Percentiles rank a stretch among this genome's conserved stretches.
Conservation (phyloP, 139 green algal species). For the Chlamydomonas incerta region DNA sequence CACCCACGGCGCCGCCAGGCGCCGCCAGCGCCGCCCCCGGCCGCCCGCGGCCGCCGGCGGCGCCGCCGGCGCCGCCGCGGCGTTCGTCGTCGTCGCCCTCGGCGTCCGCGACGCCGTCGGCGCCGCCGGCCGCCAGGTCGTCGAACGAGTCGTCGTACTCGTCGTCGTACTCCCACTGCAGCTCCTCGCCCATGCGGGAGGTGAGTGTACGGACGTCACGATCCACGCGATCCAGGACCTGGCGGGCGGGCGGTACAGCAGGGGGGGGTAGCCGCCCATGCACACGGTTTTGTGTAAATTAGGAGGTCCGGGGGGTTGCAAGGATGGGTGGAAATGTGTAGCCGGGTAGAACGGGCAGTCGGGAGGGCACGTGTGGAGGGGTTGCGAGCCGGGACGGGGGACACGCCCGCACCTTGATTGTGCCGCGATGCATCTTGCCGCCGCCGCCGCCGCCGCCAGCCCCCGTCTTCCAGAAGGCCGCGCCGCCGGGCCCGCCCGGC, state of each 20-base stretch:
- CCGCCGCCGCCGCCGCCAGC: constrained; percentile 34
- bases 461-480: background rate
- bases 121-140: constrained; percentile 65
- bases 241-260: no score
- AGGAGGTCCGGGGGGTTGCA: no score
- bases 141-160: constrained; percentile 91
- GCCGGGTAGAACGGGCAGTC: no score
- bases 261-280: no score
- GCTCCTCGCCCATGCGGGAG: constrained; percentile 48
- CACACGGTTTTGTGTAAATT: no score
- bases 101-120: constrained; percentile 72
- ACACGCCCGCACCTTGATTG: constrained; percentile 3
- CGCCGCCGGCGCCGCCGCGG: background rate
- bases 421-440: constrained; percentile 48
- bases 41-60: background rate
- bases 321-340: no score
- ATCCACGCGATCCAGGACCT: constrained; percentile 50
- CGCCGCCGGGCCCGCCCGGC: background rate
- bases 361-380: no score
- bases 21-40: background rate
- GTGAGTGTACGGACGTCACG: constrained; percentile 47
- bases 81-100: constrained; percentile 65
- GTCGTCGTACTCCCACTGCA: constrained; percentile 82
- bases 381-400: no score
- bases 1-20: background rate